These are phyloP conservation scores for Jimgerdemannia lactiflua DNA, from an alignment of 192 early-diverging fungal genomes.

Conservation along the genomic window DNA sequence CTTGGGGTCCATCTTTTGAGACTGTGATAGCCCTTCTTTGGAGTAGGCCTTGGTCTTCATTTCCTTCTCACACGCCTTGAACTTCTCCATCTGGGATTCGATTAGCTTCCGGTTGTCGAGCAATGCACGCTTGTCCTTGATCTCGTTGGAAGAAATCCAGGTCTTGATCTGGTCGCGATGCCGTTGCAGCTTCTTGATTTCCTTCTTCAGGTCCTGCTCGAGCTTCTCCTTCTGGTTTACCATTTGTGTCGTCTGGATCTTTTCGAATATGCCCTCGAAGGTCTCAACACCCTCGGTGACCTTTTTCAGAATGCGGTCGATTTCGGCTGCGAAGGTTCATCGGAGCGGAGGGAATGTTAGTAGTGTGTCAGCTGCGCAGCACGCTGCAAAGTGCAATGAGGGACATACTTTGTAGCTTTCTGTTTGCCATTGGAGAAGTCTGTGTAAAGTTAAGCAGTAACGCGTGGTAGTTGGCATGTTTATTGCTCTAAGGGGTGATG, in stretches of 20 bases:
- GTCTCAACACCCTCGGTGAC: conserved; percentile 94
- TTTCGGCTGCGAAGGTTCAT: conserved; percentile 68
- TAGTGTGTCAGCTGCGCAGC: neutral
- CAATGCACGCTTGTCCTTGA: conserved; percentile 94
- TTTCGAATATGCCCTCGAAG: conserved; percentile 89
- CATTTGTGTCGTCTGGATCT: conserved; percentile 79
- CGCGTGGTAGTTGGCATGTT: neutral
- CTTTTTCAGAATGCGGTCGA: conserved; percentile 93
- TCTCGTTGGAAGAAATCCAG: conserved; percentile 92
- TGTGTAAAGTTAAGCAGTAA: neutral
- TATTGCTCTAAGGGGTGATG: too few relatives aligned
- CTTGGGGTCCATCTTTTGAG: conserved; percentile 87
- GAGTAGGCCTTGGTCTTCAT: conserved; percentile 99
- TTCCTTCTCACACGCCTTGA: conserved; percentile 97
- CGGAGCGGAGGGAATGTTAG: neutral
- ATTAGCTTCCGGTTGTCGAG: conserved; percentile 92
- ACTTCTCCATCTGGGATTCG: conserved; percentile 98
- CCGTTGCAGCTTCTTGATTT: conserved; percentile 99
- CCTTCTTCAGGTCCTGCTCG: conserved; percentile 95
- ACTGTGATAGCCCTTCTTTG: conserved; percentile 84
- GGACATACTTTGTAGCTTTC: conserved; percentile 23
- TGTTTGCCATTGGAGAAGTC: conserved; percentile 15
- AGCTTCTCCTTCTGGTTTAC: conserved; percentile 95
- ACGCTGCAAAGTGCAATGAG: neutral
- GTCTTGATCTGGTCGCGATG: conserved; percentile 97